Evolutionary conservation across 768 basidiomycete species (phyloP).

Genomic region (Hortiboletus flavorubellus): DNA sequence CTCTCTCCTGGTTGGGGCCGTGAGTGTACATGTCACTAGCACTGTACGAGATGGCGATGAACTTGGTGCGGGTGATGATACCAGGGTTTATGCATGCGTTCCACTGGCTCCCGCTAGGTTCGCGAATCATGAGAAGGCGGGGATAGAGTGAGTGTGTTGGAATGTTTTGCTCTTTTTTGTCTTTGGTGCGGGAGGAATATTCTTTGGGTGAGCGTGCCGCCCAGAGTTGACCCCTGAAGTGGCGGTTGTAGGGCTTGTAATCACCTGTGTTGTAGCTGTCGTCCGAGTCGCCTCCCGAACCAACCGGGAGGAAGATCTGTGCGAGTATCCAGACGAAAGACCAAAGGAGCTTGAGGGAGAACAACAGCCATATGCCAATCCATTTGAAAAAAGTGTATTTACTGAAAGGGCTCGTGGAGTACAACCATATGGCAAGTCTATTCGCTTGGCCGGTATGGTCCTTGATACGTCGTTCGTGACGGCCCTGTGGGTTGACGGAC

Average conservation of each 20-base stretch:
- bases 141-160: slow-evolving; percentile 13
- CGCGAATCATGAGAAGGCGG: slow-evolving; percentile 7
- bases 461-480: slow-evolving; percentile 1
- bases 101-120: slow-evolving; percentile 4
- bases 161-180: neutral
- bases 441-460: neutral
- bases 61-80: slow-evolving; percentile 7
- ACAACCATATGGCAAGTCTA: slow-evolving; percentile 17
- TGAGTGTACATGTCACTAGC: slow-evolving; percentile 6
- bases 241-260: neutral
- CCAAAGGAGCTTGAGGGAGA: slow-evolving; percentile 11
- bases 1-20: slow-evolving; percentile 2
- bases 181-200: slow-evolving; percentile 6
- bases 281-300: neutral
- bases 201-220: slow-evolving; percentile 20
- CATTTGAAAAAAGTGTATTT: slow-evolving; percentile 2
- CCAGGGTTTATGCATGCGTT: neutral
- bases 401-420: slow-evolving; percentile 1
- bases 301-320: neutral
- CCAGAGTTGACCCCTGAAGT: slow-evolving; percentile 18
- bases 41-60: slow-evolving; percentile 17
- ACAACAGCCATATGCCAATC: slow-evolving; percentile 6
- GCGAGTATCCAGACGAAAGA: neutral
- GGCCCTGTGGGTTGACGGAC: slow-evolving; percentile 1
- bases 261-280: slow-evolving; percentile 1